phyloP scores from a whole-genome alignment of 2,329 filamentous ascomycete species.

The Talaromyces sp. region DNA sequence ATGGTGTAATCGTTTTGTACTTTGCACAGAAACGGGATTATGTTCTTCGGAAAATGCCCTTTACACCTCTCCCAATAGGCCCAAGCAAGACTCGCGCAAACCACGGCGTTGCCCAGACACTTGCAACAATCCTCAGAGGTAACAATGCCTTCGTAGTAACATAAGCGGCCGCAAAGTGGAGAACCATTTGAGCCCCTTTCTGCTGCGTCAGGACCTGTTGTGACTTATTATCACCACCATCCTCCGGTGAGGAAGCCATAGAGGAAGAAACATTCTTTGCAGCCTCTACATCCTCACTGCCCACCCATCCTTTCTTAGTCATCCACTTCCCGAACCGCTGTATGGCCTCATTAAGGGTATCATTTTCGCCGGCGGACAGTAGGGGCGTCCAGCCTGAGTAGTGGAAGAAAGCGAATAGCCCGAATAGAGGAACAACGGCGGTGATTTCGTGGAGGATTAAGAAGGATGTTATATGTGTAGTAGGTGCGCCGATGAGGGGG shows the following conservation, averaged over 20 bases:
- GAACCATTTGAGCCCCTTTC: conserved; percentile 50
- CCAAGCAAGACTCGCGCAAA: conserved; percentile 66
- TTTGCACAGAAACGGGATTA: conserved; percentile 13
- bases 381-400: conserved; percentile 69
- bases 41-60: conserved; percentile 34
- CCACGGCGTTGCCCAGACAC: conserved; percentile 87
- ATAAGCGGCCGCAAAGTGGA: conserved; percentile 80
- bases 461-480: conserved; percentile 80
- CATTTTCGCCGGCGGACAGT: conserved; percentile 31
- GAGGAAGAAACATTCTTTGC: conserved; percentile 24
- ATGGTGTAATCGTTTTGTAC: neutral
- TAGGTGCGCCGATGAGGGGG: conserved; percentile 67
- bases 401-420: conserved; percentile 72
- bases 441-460: conserved; percentile 88
- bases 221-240: conserved; percentile 17
- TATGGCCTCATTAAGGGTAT: conserved; percentile 55
- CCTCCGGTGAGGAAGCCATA: conserved; percentile 22
- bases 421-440: conserved; percentile 72
- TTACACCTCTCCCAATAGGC: conserved; percentile 40
- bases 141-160: conserved; percentile 81
- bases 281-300: conserved; percentile 43
- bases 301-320: conserved; percentile 72
- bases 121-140: conserved; percentile 68
- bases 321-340: conserved; percentile 73
- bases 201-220: conserved; percentile 22